These are phyloP conservation scores for Chloris gayana DNA, from an alignment of 176 grass and related monocot species.

Conservation along the genomic window DNA sequence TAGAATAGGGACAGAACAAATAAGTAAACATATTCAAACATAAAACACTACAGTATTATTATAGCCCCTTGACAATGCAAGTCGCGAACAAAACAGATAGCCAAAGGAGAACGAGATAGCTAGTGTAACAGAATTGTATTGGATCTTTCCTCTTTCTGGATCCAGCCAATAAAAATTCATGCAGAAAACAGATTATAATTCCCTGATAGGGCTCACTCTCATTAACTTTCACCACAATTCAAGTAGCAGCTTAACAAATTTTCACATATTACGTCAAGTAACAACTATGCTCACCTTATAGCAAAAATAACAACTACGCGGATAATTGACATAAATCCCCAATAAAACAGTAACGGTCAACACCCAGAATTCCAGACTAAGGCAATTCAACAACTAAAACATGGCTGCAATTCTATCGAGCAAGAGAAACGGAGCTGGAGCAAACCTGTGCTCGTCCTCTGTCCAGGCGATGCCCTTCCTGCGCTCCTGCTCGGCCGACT, in stretches of 20 bases:
- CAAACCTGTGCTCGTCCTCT: constrained; percentile 94
- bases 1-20: background rate
- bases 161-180: constrained; percentile 15
- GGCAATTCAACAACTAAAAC: constrained; percentile 29
- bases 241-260: background rate
- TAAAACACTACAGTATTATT: background rate
- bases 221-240: background rate
- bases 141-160: constrained; percentile 44
- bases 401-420: background rate
- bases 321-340: background rate
- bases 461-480: constrained; percentile 97
- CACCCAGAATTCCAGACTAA: background rate
- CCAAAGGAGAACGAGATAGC: background rate
- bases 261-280: background rate
- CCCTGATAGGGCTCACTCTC: background rate
- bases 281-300: background rate
- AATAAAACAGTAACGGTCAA: constrained; percentile 29
- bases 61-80: constrained; percentile 22
- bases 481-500: constrained; percentile 82
- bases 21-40: constrained; percentile 1
- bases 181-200: background rate
- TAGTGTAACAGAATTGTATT: background rate
- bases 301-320: background rate
- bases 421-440: background rate
- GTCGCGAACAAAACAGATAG: background rate